Percentiles rank a stretch among this genome's conserved stretches.
phyloP scores from a whole-genome alignment of 345 rosid species.

The Erysimum cheiranthoides region DNA sequence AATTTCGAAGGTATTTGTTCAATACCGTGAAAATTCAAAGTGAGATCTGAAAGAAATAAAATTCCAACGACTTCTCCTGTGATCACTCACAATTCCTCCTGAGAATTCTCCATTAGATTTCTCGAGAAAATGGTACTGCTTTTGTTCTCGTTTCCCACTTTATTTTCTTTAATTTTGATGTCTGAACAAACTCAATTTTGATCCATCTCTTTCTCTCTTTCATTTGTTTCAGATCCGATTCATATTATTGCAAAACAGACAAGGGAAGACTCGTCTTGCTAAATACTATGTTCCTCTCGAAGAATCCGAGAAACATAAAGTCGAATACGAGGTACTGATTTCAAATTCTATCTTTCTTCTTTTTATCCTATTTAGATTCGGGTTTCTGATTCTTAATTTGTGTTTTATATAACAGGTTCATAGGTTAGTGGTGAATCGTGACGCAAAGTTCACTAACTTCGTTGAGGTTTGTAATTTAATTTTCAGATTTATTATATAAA shows the following conservation, averaged over 20 bases:
- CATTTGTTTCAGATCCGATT: slow-evolving; percentile 79
- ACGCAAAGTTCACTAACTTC: slow-evolving; percentile 92
- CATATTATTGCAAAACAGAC: slow-evolving; percentile 95
- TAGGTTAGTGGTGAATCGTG: slow-evolving; percentile 94
- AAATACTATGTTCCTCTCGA: slow-evolving; percentile 98
- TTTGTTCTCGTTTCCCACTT: background rate
- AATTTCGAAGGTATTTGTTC: background rate
- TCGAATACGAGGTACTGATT: slow-evolving; percentile 85
- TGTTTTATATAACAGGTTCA: slow-evolving; percentile 62
- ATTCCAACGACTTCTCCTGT: slow-evolving; percentile 18
- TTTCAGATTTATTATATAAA: background rate
- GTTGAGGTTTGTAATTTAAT: slow-evolving; percentile 72
- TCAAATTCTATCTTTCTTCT: background rate
- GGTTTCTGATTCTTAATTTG: background rate
- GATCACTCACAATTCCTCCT: background rate
- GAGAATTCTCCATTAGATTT: background rate
- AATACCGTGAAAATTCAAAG: slow-evolving; percentile 9
- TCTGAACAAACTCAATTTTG: slow-evolving; percentile 9
- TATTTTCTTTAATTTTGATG: background rate
- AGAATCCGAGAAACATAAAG: slow-evolving; percentile 97
- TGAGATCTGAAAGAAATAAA: slow-evolving; percentile 13
- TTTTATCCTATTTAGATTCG: background rate
- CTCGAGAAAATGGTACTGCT: slow-evolving; percentile 45
- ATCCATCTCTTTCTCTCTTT: slow-evolving; percentile 10
- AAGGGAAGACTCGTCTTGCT: slow-evolving; percentile 99